Evolutionary conservation across 225 moss, liverwort and hornwort species (phyloP).

Genomic region (Pseudoscleropodium purum): DNA sequence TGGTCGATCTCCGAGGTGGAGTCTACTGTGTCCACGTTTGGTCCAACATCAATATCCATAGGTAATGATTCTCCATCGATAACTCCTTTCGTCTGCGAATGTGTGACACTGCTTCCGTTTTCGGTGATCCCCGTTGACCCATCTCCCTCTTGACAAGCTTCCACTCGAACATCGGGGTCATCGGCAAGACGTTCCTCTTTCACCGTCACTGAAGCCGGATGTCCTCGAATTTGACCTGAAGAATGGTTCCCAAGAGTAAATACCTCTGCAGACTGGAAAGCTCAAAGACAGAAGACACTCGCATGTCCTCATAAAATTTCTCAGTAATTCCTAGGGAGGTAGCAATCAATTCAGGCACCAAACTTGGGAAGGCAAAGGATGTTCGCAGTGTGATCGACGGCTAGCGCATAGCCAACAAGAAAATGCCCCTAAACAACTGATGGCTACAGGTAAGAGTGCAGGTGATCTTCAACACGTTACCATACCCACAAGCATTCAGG

Average conservation of each 20-base stretch:
- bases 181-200: conserved; percentile 2
- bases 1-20: conserved; percentile 6
- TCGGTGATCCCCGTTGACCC: conserved; percentile 1
- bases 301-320: neutral
- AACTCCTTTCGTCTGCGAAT: neutral
- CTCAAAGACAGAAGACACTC: neutral
- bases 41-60: conserved; percentile 31
- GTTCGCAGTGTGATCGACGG: neutral
- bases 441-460: neutral
- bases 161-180: neutral
- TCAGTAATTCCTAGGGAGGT: neutral
- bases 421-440: neutral
- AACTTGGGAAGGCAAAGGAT: neutral
- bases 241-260: neutral
- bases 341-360: neutral
- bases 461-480: neutral
- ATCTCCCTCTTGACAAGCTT: conserved; percentile 13
- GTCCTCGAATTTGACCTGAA: conserved; percentile 48
- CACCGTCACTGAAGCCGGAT: neutral
- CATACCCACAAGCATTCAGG: neutral
- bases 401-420: neutral
- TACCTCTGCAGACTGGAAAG: neutral
- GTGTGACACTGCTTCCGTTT: conserved; percentile 10
- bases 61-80: conserved; percentile 13
- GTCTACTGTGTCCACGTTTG: conserved; percentile 8